Evolutionary conservation across 257 asterid species (phyloP).

Genomic region (Fraxinus excelsior): DNA sequence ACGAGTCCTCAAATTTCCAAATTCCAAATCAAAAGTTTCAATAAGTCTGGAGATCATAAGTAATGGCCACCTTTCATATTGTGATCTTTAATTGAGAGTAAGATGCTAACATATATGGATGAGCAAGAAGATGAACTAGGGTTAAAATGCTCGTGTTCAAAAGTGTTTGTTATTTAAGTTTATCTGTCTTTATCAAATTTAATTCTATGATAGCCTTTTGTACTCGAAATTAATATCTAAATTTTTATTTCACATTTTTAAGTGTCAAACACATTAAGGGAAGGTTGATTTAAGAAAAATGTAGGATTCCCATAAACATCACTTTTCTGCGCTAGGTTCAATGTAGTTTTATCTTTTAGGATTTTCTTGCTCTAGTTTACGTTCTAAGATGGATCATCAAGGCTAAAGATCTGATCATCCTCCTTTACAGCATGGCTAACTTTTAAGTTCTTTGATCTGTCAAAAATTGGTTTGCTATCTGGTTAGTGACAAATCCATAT

Average conservation of each 20-base stretch:
- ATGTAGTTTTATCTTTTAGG: background rate
- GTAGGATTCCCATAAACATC: background rate
- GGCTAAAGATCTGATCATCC: background rate
- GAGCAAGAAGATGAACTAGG: background rate
- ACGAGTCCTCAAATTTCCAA: background rate
- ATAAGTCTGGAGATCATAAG: background rate
- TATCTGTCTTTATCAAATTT: background rate
- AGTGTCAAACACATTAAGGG: background rate
- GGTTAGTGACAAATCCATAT: conserved; percentile 10
- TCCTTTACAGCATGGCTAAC: background rate
- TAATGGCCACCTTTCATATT: background rate
- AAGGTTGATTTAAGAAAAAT: background rate
- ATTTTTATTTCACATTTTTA: background rate
- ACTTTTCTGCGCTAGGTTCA: background rate
- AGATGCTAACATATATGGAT: background rate
- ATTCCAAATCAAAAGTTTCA: background rate
- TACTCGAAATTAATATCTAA: background rate
- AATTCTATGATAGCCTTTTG: background rate
- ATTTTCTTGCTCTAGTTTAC: background rate
- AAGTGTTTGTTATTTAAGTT: background rate
- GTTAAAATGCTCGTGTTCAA: background rate
- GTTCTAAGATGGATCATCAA: background rate
- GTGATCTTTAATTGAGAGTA: background rate
- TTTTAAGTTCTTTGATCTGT: conserved; percentile 13
- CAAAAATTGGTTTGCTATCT: conserved; percentile 7